Evolutionary conservation across 2,329 filamentous ascomycete species (phyloP).

Genomic region (Paraconiothyrium brasiliense): DNA sequence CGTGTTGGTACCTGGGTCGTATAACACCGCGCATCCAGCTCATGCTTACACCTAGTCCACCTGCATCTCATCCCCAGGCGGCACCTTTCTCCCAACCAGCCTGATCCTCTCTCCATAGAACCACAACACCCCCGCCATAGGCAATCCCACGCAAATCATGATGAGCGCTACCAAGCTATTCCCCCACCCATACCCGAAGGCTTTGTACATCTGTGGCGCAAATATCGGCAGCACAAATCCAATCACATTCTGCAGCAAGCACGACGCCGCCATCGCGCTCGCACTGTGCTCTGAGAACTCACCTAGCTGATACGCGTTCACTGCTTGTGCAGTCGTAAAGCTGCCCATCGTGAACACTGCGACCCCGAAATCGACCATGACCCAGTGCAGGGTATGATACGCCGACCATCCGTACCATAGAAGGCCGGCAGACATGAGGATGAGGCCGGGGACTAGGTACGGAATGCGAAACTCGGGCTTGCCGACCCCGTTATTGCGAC

Average conservation of each 20-base stretch:
- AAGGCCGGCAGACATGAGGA: conserved; percentile 42
- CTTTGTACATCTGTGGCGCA: conserved; percentile 43
- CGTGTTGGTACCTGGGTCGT: no score
- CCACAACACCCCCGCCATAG: conserved; percentile 5
- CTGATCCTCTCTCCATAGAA: conserved; percentile 1
- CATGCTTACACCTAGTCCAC: not conserved
- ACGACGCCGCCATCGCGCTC: conserved; percentile 11
- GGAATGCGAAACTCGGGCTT: conserved; percentile 34
- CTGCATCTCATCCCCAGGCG: not conserved
- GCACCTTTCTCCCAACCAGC: not conserved
- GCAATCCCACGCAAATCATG: not conserved
- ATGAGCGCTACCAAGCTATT: conserved; percentile 27
- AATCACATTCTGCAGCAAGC: conserved; percentile 28
- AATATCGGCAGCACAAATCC: conserved; percentile 48
- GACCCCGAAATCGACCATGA: conserved; percentile 62
- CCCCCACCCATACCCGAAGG: conserved; percentile 48
- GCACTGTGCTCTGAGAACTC: conserved; percentile 2
- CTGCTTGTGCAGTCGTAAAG: conserved; percentile 34
- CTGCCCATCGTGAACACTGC: conserved; percentile 45
- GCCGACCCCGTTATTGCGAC: conserved; percentile 16
- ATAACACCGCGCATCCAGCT: not conserved
- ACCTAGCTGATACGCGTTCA: conserved; percentile 66
- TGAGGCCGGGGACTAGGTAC: conserved; percentile 29
- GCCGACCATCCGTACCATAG: conserved; percentile 64
- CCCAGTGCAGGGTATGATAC: conserved; percentile 61